phyloP scores from a whole-genome alignment of 2,329 filamentous ascomycete species.

The Gnomoniopsis smithogilvyi region DNA sequence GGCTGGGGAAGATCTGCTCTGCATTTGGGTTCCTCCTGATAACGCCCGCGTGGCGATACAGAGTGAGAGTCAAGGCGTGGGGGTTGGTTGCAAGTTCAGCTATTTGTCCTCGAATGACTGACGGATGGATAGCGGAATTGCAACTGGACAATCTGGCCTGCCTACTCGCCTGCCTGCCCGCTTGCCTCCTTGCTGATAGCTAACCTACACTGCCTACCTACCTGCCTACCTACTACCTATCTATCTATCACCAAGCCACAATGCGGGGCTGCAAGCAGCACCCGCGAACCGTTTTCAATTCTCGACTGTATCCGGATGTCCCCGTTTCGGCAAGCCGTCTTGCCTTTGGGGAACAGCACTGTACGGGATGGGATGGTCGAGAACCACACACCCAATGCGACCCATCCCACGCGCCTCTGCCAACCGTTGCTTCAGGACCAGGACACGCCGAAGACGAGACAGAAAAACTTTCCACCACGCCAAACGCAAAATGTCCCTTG shows the following conservation, averaged over 20 bases:
- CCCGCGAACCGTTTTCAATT: background rate
- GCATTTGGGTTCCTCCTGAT: background rate
- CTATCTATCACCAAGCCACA: background rate
- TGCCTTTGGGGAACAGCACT: background rate
- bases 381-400: background rate
- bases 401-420: background rate
- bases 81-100: constrained; percentile 4
- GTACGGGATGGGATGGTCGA: background rate
- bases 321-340: background rate
- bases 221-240: no score
- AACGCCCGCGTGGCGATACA: background rate
- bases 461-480: constrained; percentile 2
- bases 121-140: background rate
- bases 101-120: background rate
- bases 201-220: no score
- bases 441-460: background rate
- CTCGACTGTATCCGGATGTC: background rate
- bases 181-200: no score
- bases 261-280: background rate
- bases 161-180: no score
- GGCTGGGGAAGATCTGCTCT: background rate
- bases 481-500: background rate
- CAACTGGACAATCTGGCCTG: no score
- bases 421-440: background rate
- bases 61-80: constrained; percentile 1